A percentile compares a stretch with the other conserved stretches of the same genome.
These are phyloP conservation scores for Xylaria polymorpha DNA, from an alignment of 2,329 filamentous ascomycete species.

Conservation along the genomic window DNA sequence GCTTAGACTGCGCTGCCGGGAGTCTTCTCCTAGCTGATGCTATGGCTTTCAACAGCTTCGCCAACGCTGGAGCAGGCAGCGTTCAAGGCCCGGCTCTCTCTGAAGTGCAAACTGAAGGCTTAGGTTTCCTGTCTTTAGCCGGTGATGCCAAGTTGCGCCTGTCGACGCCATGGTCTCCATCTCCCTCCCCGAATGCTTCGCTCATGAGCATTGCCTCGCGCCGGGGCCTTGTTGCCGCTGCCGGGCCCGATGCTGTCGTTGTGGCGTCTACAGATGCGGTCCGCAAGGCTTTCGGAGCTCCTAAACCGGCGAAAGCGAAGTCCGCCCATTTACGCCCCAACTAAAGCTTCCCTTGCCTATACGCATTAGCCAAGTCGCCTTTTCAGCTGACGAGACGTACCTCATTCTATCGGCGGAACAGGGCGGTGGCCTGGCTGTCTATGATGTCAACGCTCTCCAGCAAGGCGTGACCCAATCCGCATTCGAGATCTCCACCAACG, in stretches of 20 bases:
- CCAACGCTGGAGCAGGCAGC: conserved; percentile 46
- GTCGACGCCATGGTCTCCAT: conserved; percentile 79
- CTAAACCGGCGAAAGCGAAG: conserved; percentile 71
- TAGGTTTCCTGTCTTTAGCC: conserved; percentile 84
- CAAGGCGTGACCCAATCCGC: conserved; percentile 74
- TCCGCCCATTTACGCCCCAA: conserved; percentile 78
- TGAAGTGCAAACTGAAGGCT: conserved; percentile 84
- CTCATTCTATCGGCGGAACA: conserved; percentile 84
- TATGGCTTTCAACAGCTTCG: conserved; percentile 47
- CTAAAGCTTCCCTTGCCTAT: conserved; percentile 77
- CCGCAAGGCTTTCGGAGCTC: conserved; percentile 76
- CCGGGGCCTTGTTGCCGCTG: conserved; percentile 86
- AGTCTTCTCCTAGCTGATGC: conserved; percentile 32
- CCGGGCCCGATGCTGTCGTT: conserved; percentile 81
- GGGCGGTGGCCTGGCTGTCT: conserved; percentile 85
- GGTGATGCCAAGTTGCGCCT: conserved; percentile 86
- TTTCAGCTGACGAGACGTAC: conserved; percentile 89
- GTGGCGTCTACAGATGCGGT: conserved; percentile 82
- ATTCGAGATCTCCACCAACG: conserved; percentile 82
- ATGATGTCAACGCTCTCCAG: conserved; percentile 76
- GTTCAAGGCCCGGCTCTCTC: conserved; percentile 74
- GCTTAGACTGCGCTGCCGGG: conserved; percentile 29
- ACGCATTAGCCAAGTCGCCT: conserved; percentile 87
- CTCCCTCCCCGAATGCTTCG: conserved; percentile 81
- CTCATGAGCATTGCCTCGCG: conserved; percentile 85